Evolutionary conservation across 148 eudicot genomes (phyloP).

Genomic region (Rhododendron williamsianum): DNA sequence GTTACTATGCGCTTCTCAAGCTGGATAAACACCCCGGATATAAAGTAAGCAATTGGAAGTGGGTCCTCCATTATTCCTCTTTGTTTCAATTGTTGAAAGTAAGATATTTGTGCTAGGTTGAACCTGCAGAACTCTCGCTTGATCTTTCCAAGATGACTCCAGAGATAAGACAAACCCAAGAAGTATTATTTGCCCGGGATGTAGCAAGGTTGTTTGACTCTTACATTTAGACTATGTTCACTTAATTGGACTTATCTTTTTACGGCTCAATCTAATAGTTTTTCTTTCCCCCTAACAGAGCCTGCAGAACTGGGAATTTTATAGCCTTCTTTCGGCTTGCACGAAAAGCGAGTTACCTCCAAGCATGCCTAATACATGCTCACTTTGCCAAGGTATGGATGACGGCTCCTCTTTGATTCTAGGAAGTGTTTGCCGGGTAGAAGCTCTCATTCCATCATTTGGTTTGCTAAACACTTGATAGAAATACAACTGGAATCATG

Average conservation of each 20-base stretch:
- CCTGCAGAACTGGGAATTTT: constrained; percentile 91
- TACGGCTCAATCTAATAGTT: constrained; percentile 21
- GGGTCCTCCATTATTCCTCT: background rate
- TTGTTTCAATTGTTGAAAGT: constrained; percentile 18
- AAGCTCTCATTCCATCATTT: background rate
- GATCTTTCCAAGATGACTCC: constrained; percentile 96
- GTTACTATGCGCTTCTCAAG: constrained; percentile 95
- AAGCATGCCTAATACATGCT: constrained; percentile 98
- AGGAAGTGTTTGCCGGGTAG: background rate
- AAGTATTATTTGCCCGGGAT: constrained; percentile 82
- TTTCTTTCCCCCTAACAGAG: constrained; percentile 44
- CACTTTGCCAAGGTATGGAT: constrained; percentile 86
- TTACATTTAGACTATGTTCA: constrained; percentile 4
- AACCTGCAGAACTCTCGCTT: constrained; percentile 97
- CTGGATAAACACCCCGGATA: constrained; percentile 98
- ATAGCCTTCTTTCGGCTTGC: constrained; percentile 92
- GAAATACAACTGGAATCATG: background rate
- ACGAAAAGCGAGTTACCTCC: constrained; percentile 82
- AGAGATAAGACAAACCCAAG: constrained; percentile 83
- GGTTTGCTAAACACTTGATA: background rate
- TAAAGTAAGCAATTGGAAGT: constrained; percentile 55
- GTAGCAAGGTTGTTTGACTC: constrained; percentile 73
- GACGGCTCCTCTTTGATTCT: background rate
- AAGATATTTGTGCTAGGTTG: constrained; percentile 59
- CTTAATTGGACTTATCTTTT: background rate